phyloP scores from a whole-genome alignment of 345 rosid species.

The Atalantia buxifolia region DNA sequence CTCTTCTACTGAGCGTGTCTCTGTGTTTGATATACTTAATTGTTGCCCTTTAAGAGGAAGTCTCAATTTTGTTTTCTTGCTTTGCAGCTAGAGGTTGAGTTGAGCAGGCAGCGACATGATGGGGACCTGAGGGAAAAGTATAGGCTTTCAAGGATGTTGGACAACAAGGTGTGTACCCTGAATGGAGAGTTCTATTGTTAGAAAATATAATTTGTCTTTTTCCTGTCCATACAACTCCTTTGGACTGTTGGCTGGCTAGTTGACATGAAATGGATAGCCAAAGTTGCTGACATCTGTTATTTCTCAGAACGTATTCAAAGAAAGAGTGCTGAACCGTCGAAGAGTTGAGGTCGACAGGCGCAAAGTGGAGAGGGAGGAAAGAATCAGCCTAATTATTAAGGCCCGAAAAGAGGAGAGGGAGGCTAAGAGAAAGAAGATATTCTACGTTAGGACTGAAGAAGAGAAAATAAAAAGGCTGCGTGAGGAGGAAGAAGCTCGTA shows the following conservation, averaged over 20 bases:
- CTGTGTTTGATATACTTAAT: neutral
- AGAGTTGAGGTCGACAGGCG: conserved; percentile 66
- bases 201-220: neutral
- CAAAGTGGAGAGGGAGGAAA: conserved; percentile 68
- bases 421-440: conserved; percentile 63
- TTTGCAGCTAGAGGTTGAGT: conserved; percentile 77
- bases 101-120: conserved; percentile 88
- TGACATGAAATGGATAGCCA: neutral
- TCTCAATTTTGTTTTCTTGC: neutral
- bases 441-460: conserved; percentile 61
- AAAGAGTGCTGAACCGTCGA: conserved; percentile 61
- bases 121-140: conserved; percentile 91
- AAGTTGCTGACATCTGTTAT: conserved; percentile 3
- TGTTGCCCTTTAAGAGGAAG: neutral
- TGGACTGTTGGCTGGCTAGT: neutral
- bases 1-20: neutral
- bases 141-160: conserved; percentile 71
- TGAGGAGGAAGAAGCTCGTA: conserved; percentile 93
- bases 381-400: conserved; percentile 58
- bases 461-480: conserved; percentile 55
- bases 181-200: neutral
- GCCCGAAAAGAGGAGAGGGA: conserved; percentile 73
- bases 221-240: neutral
- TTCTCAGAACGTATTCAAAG: conserved; percentile 64
- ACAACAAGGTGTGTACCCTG: conserved; percentile 56